Base-by-base conservation (phyloP, 2,329 filamentous ascomycete species). In the Zymoseptoria passerinii region DNA sequence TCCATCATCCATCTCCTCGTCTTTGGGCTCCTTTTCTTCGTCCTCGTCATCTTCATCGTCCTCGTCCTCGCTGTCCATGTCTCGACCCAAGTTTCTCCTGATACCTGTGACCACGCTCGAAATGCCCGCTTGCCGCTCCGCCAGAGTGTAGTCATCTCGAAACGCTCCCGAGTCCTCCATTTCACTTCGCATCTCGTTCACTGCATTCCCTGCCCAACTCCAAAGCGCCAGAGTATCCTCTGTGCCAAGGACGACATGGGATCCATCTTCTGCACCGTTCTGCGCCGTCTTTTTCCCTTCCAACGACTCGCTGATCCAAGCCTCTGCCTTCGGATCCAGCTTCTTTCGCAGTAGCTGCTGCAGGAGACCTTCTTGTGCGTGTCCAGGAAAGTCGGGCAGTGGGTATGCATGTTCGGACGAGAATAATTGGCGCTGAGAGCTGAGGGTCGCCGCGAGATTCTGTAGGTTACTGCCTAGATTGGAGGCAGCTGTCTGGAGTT, bases 311-410 rank as follows among this genome's bases (percentile, higher is more conserved):
- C 84, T 81, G 27, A 92, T 84, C 75, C 87, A 86, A 58, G 85
- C 83, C 70, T 92, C 88, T 18, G 91, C 85, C 23, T 83, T 80
- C 0, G 89, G 89, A 65, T 94, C 90, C 53, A 91, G 80, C 71
- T 94, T 94, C 74, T 94, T 95, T 48, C 90, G 86, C 29, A 95
- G 77, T 1, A 95, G 78, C 66, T 87, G 83, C 27, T 82, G 79
- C 1, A 92, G 79, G 3, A 89, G 78, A 1, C 71, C 75, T 71
- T 73, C 70, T 81, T 86, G 65, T 81, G 85, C 44, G 83, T 87
- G 4, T 19, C 70, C 72, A 84, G 90, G 73, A 83, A 94, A 71
- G 18, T 85, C 85, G 1, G 89, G 88, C 10, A 86, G 84, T 0
- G 90, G 90, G 69, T 89, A 90, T 20, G 89, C 82, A 63, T 88